Evolutionary conservation across 2,329 filamentous ascomycete genomes (phyloP).

Genomic region (Cadophora malorum): DNA sequence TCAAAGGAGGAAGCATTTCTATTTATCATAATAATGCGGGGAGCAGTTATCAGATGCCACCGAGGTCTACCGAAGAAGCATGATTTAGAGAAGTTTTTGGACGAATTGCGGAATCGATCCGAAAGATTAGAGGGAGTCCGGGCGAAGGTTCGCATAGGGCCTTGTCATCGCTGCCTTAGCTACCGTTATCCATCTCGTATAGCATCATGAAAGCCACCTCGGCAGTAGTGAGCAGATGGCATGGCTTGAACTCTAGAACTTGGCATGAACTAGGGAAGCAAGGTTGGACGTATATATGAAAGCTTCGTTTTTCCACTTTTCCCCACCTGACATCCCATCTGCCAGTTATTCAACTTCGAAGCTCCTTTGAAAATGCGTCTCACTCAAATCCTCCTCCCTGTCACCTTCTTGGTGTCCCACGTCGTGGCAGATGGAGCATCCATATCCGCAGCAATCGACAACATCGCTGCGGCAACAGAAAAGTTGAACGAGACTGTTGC

Average conservation of each 20-base stretch:
- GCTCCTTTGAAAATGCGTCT: conserved; percentile 32
- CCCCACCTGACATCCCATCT: neutral
- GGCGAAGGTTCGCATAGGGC: neutral
- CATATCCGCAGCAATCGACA: conserved; percentile 36
- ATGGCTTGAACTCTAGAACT: neutral
- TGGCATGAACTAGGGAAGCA: neutral
- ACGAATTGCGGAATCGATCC: neutral
- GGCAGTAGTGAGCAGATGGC: neutral
- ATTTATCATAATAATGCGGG: neutral
- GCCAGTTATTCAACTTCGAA: neutral
- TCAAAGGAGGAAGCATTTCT: too few relatives aligned
- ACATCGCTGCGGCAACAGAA: conserved; percentile 34
- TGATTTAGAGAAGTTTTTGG: neutral
- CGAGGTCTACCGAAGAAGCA: neutral
- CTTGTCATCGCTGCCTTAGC: neutral
- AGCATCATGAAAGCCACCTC: neutral
- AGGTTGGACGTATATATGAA: neutral
- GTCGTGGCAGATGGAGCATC: conserved; percentile 37
- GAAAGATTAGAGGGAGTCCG: neutral
- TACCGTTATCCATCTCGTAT: neutral
- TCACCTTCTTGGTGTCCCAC: conserved; percentile 30
- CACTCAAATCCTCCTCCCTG: conserved; percentile 25
- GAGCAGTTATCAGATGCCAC: conserved; percentile 8
- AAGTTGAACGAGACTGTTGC: conserved; percentile 35
- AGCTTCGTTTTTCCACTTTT: neutral